Conservation (phyloP, 2,329 filamentous ascomycete species). For the Ascochyta rabiei region DNA sequence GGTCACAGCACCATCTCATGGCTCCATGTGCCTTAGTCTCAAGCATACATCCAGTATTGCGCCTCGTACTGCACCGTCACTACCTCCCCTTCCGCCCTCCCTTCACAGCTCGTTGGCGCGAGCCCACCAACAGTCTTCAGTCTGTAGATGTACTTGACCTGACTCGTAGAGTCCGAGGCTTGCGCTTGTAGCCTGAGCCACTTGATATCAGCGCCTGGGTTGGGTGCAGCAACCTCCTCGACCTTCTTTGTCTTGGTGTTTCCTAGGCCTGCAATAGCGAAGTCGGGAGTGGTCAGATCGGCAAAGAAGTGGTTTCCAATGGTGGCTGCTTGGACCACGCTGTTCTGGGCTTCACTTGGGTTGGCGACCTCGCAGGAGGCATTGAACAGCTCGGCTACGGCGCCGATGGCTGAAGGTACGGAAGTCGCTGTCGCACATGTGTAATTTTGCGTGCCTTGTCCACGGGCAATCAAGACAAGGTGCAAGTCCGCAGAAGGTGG, state of each 20-base stretch:
- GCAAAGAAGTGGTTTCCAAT: constrained; percentile 81
- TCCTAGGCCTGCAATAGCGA: constrained; percentile 73
- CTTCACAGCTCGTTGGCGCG: constrained; percentile 72
- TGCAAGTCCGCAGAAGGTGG: constrained; percentile 31
- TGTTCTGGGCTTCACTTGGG: constrained; percentile 26
- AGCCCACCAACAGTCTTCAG: constrained; percentile 82
- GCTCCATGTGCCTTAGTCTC: not conserved
- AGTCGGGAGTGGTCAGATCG: constrained; percentile 74
- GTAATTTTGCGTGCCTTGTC: constrained; percentile 59
- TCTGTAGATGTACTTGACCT: constrained; percentile 77
- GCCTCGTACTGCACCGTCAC: constrained; percentile 85
- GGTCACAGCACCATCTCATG: not conserved
- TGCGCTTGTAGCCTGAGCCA: constrained; percentile 75
- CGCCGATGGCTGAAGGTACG: constrained; percentile 50
- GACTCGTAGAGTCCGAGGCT: constrained; percentile 36
- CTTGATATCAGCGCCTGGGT: constrained; percentile 64
- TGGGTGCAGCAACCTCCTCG: constrained; percentile 67
- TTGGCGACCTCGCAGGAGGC: constrained; percentile 28
- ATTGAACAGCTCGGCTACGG: constrained; percentile 46
- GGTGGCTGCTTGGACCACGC: constrained; percentile 31
- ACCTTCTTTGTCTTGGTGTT: constrained; percentile 72
- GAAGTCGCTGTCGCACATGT: constrained; percentile 47
- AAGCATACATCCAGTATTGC: constrained; percentile 71
- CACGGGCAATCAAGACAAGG: constrained; percentile 54
- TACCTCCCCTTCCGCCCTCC: constrained; percentile 43